Evolutionary conservation across 495 filamentous ascomycete species (phyloP), one percentile per base, ranked within the genome.

Genomic region (Penicillium egyptiacum): DNA sequence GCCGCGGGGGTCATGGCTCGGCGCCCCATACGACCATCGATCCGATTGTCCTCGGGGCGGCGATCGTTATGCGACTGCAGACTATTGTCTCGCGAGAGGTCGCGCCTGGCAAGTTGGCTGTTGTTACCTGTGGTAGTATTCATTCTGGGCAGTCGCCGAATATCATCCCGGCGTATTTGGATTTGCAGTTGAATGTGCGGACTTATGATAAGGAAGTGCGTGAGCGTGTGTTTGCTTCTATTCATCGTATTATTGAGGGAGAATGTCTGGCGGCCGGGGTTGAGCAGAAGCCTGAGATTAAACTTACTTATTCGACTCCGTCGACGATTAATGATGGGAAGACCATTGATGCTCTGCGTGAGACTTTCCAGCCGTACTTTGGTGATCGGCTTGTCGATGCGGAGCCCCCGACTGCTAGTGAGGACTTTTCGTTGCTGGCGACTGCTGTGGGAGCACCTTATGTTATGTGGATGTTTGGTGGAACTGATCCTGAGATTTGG

Each of bases 401-500:
- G 30, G 65, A 70, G 37, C 60, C 59, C 3, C 58, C 60, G 2
- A 55, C 61, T 51, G 76, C 72, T 4, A 81, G 77, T 62, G 83
- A 86, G 62, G 84, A 87, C 58, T 85, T 87, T 60, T 67, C 77
- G 1, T 71, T 79, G 37, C 67, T 86, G 42, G 82, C 80, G 3
- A 82, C 75, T 4, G 74, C 78, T 12, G 76, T 77, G 5, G 73
- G 70, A 0, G 72, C 72, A 20, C 83, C 83, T 22, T 80, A 75
- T 67, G 73, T 73, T 14, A 84, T 83, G 70, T 87, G 80, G 75
- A 70, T 72, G 33, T 83, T 80, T 70, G 84, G 84, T 2, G 81
- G 83, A 0, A 70, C 74, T 16, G 79, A 81, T 41, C 58, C 60
- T 0, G 55, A 73, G 54, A 53, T 60, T 1, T 85, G 76, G 74